Conservation (phyloP, 805 yeast species). For the Saccharomycopsis malanga region DNA sequence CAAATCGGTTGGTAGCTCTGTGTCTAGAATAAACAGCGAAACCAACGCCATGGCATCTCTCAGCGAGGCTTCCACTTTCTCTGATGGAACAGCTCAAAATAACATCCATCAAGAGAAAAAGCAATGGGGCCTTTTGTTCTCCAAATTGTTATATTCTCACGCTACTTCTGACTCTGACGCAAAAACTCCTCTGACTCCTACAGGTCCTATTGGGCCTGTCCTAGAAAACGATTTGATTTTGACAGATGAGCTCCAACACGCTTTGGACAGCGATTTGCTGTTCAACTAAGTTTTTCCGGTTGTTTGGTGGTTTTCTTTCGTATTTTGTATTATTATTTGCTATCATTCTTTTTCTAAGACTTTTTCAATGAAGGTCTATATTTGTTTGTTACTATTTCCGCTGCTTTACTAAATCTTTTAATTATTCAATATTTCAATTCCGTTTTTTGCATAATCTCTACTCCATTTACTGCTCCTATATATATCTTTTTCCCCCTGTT, state of each 20-base stretch:
- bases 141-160: conserved; percentile 6
- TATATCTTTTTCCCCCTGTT: too few relatives aligned
- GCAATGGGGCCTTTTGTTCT: conserved; percentile 11
- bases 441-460: background rate
- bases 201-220: conserved; percentile 1
- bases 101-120: conserved; percentile 12
- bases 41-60: background rate
- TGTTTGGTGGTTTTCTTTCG: background rate
- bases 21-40: background rate
- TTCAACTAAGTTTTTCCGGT: background rate
- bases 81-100: background rate
- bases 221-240: background rate
- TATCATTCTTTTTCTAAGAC: too few relatives aligned
- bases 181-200: too few relatives aligned
- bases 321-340: too few relatives aligned
- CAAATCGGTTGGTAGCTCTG: background rate
- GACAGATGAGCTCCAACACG: conserved; percentile 4
- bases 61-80: background rate
- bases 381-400: too few relatives aligned
- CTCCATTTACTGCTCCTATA: background rate
- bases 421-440: too few relatives aligned
- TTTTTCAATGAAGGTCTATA: too few relatives aligned
- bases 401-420: too few relatives aligned
- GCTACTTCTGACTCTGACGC: too few relatives aligned
- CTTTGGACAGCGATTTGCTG: conserved; percentile 4